Conservation (phyloP, 192 early-diverging fungal species). For the Podila horticola region DNA sequence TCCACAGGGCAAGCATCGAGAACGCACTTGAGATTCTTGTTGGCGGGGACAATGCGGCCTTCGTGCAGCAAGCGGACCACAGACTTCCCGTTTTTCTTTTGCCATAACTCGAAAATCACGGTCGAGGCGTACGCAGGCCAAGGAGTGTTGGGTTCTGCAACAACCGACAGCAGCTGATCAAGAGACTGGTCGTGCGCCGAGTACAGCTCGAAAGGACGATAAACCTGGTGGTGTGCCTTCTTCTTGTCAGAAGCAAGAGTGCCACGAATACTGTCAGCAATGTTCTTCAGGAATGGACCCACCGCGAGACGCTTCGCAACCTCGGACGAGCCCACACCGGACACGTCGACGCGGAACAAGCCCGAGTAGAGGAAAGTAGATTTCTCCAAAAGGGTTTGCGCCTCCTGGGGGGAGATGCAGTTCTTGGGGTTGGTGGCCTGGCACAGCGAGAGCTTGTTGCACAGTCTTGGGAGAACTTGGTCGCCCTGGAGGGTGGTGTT, state of each 20-base stretch:
- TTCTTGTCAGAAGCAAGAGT: conserved; percentile 4
- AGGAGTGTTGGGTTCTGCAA: conserved; percentile 50
- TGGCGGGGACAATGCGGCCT: conserved; percentile 48
- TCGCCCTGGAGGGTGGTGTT: conserved; percentile 13
- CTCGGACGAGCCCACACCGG: conserved; percentile 8
- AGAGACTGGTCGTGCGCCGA: conserved; percentile 64
- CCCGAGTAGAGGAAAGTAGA: conserved; percentile 4
- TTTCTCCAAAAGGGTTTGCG: background rate
- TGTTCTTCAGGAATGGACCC: conserved; percentile 52
- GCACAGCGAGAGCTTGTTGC: conserved; percentile 12
- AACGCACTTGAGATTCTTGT: background rate
- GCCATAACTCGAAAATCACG: conserved; percentile 62
- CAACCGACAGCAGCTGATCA: conserved; percentile 49
- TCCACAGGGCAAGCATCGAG: conserved; percentile 11
- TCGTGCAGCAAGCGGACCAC: conserved; percentile 64
- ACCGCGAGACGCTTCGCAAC: conserved; percentile 44
- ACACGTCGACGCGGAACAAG: background rate
- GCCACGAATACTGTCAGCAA: conserved; percentile 4
- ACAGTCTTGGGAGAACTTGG: conserved; percentile 1
- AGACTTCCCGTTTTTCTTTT: conserved; percentile 34
- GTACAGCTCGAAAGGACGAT: conserved; percentile 55
- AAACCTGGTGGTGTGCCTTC: background rate
- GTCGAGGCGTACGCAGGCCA: conserved; percentile 69
- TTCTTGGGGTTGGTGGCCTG: background rate
- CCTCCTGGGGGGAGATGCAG: conserved; percentile 4